Percentiles rank a stretch among this genome's conserved stretches.
Conservation (phyloP, 352 stramenopile genomes). For the Pythium monospermum region DNA sequence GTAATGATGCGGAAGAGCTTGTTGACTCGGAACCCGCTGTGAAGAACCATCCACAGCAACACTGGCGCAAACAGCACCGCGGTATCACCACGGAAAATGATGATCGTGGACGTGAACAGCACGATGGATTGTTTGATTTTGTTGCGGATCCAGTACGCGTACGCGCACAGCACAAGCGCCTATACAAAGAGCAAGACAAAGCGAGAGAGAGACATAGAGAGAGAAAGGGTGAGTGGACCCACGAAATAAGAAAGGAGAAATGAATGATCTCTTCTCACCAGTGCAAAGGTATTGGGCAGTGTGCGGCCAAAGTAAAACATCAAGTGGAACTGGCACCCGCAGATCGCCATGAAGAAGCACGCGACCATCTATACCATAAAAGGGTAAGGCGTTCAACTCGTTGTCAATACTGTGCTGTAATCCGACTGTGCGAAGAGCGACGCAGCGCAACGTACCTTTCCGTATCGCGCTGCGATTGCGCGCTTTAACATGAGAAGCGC, state of each 20-base stretch:
- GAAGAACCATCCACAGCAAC: slow-evolving; percentile 88
- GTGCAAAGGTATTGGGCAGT: slow-evolving; percentile 96
- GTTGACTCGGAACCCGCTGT: slow-evolving; percentile 40
- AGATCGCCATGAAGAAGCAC: slow-evolving; percentile 85
- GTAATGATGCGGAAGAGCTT: slow-evolving; percentile 70
- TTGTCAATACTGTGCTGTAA: no score
- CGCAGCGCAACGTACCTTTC: slow-evolving; percentile 25
- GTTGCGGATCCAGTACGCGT: slow-evolving; percentile 58
- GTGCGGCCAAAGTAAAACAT: slow-evolving; percentile 97
- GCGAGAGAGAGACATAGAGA: slow-evolving; percentile 30
- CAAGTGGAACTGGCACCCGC: slow-evolving; percentile 95
- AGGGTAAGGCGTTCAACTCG: not conserved
- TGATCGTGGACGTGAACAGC: slow-evolving; percentile 89
- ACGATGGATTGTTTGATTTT: slow-evolving; percentile 50
- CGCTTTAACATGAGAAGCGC: slow-evolving; percentile 63
- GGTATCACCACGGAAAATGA: slow-evolving; percentile 97
- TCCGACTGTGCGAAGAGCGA: not conserved
- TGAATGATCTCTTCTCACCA: no score
- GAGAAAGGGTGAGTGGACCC: slow-evolving; percentile 38
- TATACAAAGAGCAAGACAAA: slow-evolving; percentile 5
- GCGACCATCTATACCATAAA: slow-evolving; percentile 28
- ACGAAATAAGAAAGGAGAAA: no score
- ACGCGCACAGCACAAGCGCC: slow-evolving; percentile 58
- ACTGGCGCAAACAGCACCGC: slow-evolving; percentile 94
- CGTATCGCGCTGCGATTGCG: slow-evolving; percentile 49